Base-by-base conservation (phyloP, 2,329 filamentous ascomycete species). In the Simplicillium sp. region DNA sequence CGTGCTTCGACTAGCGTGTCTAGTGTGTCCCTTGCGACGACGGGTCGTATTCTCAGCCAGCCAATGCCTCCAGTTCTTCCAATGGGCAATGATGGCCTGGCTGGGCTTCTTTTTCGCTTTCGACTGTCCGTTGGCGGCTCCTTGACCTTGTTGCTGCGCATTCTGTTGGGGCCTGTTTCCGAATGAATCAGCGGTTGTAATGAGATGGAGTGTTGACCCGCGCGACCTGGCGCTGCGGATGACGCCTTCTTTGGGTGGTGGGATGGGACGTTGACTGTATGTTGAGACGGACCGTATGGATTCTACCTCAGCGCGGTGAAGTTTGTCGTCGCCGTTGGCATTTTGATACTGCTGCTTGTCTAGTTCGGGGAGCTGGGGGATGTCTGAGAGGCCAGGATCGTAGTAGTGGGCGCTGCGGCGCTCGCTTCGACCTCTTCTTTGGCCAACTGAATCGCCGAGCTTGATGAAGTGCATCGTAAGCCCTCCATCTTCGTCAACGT, bases 191-290 rank as follows among this genome's bases (percentile, higher is more conserved):
- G 70, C 68, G 0, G 77, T 80, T 9, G 85, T 84, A 32, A 94
- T 87, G 4, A 94, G 76, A 55, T 95, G 87, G 28, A 96, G 73
- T 47, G 87, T 92, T 50, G 88, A 95, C 34, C 86, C 84, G 45
- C 87, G 73, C 49, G 85, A 84, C 50, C 83, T 73, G 44, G 84
- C 79, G 47, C 79, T 80, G 49, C 79, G 70, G 42, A 82, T 59
- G 11, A 78, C 64, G 12, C 79, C 77, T 57, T 96, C 89, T 58
- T 96, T 96, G 2, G 90, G 88, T 34, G 90, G 90, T 9, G 84
- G 86, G 33, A 86, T 70, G 6, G 89, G 78, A 31, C 75, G 82
- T 37, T 86, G 80, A 45, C 84, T 80, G 45, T 83, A 71, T 11
- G 87, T 87, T 53, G 85, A 88, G 16, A 74, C 74, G 14, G 84